Evolutionary conservation across 768 basidiomycete genomes (phyloP), one percentile per base, ranked within the genome.

Genomic region (Hydnum rufescens): DNA sequence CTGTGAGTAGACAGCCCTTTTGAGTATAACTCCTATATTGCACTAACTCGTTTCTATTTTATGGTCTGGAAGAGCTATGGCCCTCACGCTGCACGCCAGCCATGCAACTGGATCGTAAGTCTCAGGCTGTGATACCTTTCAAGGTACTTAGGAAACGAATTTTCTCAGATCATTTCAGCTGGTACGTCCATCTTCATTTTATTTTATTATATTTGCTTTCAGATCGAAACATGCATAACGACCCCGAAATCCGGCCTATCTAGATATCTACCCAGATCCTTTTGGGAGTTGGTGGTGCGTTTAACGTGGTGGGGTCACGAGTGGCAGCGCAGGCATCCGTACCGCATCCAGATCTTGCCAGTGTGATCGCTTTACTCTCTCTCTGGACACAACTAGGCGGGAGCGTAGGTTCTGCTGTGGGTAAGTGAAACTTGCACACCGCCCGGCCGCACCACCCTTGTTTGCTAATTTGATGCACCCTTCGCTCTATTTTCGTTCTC

Each of bases 241-340:
- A n/a, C n/a, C n/a, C n/a, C n/a, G n/a, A n/a, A n/a, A n/a, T n/a
- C n/a, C n/a, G n/a, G n/a, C n/a, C n/a, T n/a, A 39, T 22, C 36
- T 39, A 39, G 36, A 23, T 47, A 16, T 16, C 73, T 64, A 75
- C 73, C 22, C 82, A 86, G 58, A 63, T 83, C 49, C 67, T 86
- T 16, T 82, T 83, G 64, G 82, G 82, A 46, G 65, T 78, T 5
- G 82, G 82, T 18, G 82, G 82, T 13, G 82, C 81, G 16, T 70
- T 84, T 53, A 78, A 80, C 2, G 72, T 73, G 4, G 66, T 76
- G 39, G 61, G 74, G 3, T 62, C 70, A 1, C 76, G 76, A 59
- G 76, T 78, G 32, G 74, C 71, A 29, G 74, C 79, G 2, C 80
- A 82, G 59, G 80, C 78, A 2, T 66, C 73, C 6, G 81, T 81